Base-by-base conservation (phyloP, 2,329 filamentous ascomycete genomes). In the Neofusicoccum sp. region DNA sequence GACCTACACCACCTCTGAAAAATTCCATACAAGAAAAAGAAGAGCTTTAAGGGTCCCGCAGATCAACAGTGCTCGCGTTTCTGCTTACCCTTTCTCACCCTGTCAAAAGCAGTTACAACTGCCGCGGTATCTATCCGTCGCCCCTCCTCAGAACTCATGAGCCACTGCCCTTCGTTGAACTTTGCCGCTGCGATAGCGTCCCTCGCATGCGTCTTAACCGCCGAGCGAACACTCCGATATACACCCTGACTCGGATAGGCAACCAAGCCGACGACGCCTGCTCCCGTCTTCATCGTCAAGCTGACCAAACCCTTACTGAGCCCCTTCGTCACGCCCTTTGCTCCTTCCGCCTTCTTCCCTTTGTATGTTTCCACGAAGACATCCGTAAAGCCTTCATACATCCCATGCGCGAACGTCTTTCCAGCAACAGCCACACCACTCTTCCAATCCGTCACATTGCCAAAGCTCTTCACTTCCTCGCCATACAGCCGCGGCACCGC, bases 401-500 rank as follows among this genome's bases (percentile, higher is more conserved):
- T 69, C 0, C 75, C 72, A 34, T 67, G 45, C 1, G 63, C 64
- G 24, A 76, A 76, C 2, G 65, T 69, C 62, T 70, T 74, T 1
- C 69, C 71, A 2, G 68, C 75, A 0, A 72, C 69, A 0, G 63
- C 49, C 1, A 68, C 66, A 0, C 74, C 76, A 26, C 66, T 70
- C 31, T 71, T 70, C 65, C 68, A 71, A 38, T 74, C 72, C 3
- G 64, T 69, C 5, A 77, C 68, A 2, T 69, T 63, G 1, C 69
- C 68, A 38, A 75, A 67, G 3, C 72, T 64, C 30, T 67, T 65
- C 1, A 71, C n/a, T n/a, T n/a, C 65, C 11, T 73, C 66, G 34
- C 76, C 74, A 58, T 76, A 77, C 4, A 77, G 58, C n/a, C 64
- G 69, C 0, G 76, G 76, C 0, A 73, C 65, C 2, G 68, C 68